Evolutionary conservation across 805 yeast genomes (phyloP).

Genomic region (Candida piceae): DNA sequence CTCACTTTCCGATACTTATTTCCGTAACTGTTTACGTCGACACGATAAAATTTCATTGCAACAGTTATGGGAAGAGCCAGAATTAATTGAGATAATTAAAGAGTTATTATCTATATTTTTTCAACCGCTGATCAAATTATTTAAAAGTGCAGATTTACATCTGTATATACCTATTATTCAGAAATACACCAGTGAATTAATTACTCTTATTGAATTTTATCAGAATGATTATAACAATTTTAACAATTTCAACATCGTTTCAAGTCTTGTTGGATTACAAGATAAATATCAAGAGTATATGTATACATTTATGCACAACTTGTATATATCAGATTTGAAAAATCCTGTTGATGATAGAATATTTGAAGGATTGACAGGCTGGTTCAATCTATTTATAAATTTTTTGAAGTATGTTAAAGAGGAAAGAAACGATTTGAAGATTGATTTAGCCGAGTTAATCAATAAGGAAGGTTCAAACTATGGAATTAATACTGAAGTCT

Average conservation of each 20-base stretch:
- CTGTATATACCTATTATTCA: conserved; percentile 61
- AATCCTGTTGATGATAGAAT: conserved; percentile 30
- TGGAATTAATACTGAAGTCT: conserved; percentile 28
- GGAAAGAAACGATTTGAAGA: conserved; percentile 33
- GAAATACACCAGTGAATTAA: conserved; percentile 62
- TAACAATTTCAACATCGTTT: conserved; percentile 52
- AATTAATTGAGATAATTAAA: conserved; percentile 67
- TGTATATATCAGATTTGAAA: conserved; percentile 72
- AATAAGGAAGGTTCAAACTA: conserved; percentile 5
- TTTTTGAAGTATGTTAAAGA: conserved; percentile 59
- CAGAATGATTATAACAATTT: conserved; percentile 39
- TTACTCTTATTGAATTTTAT: conserved; percentile 47
- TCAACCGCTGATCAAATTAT: conserved; percentile 66
- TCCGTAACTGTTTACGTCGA: conserved; percentile 59
- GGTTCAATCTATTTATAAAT: conserved; percentile 66
- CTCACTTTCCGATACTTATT: conserved; percentile 52
- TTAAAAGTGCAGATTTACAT: conserved; percentile 62
- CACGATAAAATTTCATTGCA: conserved; percentile 73
- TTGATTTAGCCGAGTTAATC: conserved; percentile 41
- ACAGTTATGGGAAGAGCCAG: conserved; percentile 81
- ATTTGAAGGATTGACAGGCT: conserved; percentile 64
- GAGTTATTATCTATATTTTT: conserved; percentile 69
- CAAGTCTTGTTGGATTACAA: conserved; percentile 58
- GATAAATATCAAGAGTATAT: conserved; percentile 68
- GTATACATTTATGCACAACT: conserved; percentile 71